Base-by-base conservation (phyloP, 2,329 filamentous ascomycete species). In the Thermothelomyces thermophilus region DNA sequence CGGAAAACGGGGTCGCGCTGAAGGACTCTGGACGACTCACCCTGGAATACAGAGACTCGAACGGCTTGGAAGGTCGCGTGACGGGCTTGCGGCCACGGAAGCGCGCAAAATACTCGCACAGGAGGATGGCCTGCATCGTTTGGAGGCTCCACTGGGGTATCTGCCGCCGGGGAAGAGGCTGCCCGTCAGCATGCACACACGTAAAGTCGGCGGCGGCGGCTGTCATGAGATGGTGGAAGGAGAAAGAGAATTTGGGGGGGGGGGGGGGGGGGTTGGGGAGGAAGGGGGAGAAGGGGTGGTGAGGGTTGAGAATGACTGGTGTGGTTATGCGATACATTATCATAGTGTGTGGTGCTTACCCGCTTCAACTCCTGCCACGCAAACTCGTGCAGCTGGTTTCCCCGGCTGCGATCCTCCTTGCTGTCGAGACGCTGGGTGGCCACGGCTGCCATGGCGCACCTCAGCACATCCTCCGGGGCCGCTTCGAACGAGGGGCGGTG, bases 361-460 rank as follows among this genome's bases (percentile, higher is more conserved):
- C 68, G 64, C 61, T 72, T 73, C 47, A 69, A 68, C 62, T 74
- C 73, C 56, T 73, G 67, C 67, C 66, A 73, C 10, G 75, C 75
- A 58, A 72, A 73, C 45, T 72, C 70, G 63, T 80, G 74, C 58
- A 80, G 66, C 49, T 72, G 66, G 45, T 69, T 71, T 24, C 75
- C 76, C 57, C 70, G 71, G 50, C 67, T 66, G 50, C 76, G 73
- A 60, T 79, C 71, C 43, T 76, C 73, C 61, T 68, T 69, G 59
- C 68, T 65, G 42, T 67, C 63, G 46, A 77, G 64, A 52, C 70
- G 73, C 57, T 80, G 76, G 19, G 75, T 73, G 40, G 73, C 77
- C 26, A 80, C 62, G n/a, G 77, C 76, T 19, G 76, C 77, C 76
- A 80, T 79, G 52, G 76, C 74, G 53, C 70, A 78, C 13, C 66